Evolutionary conservation across 1,284 basidiomycete species (phyloP).

Genomic region (Leccinum subrobustum): DNA sequence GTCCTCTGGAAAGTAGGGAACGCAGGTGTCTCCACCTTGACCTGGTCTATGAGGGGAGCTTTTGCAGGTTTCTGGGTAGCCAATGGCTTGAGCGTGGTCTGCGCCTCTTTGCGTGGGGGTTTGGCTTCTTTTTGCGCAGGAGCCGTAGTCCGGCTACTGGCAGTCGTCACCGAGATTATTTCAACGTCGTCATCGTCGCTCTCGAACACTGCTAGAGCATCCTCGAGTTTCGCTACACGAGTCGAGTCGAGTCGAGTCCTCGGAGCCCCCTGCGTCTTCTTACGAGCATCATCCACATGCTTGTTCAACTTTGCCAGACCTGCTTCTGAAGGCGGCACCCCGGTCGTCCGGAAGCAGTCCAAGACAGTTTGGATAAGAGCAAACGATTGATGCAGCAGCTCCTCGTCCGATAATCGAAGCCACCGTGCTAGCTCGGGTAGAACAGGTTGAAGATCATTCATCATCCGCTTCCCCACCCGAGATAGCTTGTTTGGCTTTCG

Average conservation of each 20-base stretch:
- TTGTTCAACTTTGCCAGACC: slow-evolving; percentile 57
- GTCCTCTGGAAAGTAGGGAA: slow-evolving; percentile 39
- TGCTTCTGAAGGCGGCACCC: slow-evolving; percentile 48
- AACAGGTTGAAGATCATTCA: slow-evolving; percentile 75
- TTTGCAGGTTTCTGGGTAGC: slow-evolving; percentile 22
- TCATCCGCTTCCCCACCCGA: slow-evolving; percentile 66
- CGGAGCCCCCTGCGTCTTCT: slow-evolving; percentile 40
- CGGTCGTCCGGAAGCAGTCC: slow-evolving; percentile 60
- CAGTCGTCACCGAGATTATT: slow-evolving; percentile 32
- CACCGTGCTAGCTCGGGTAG: slow-evolving; percentile 78
- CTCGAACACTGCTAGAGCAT: slow-evolving; percentile 55
- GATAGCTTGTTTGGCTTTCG: slow-evolving; percentile 42
- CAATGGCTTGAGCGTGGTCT: slow-evolving; percentile 19
- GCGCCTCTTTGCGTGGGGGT: slow-evolving; percentile 23
- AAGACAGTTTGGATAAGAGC: slow-evolving; percentile 78
- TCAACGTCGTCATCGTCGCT: slow-evolving; percentile 52
- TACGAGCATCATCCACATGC: slow-evolving; percentile 56
- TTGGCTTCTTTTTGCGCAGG: slow-evolving; percentile 17
- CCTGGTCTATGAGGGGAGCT: slow-evolving; percentile 35
- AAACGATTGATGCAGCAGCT: slow-evolving; percentile 85
- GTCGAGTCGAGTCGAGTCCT: slow-evolving; percentile 58
- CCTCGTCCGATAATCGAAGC: slow-evolving; percentile 88
- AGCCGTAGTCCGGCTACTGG: slow-evolving; percentile 12
- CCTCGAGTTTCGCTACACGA: slow-evolving; percentile 57
- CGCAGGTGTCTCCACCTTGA: slow-evolving; percentile 30